A percentile compares a stretch with the other conserved stretches of the same genome.
Evolutionary conservation across 129 eudicot species (phyloP).

Genomic region (Escallonia herrerae): DNA sequence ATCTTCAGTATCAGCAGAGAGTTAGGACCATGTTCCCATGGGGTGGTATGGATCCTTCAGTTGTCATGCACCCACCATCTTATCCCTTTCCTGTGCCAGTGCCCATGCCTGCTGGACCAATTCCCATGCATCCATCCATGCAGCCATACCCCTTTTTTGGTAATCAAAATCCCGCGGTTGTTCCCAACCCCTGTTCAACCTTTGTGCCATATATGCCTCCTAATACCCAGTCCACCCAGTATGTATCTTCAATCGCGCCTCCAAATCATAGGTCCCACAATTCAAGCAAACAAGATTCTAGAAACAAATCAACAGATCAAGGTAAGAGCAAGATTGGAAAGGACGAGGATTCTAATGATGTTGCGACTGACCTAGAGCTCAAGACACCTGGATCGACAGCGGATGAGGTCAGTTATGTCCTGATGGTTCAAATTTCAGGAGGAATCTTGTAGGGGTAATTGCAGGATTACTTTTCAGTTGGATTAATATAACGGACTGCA

Average conservation of each 20-base stretch:
- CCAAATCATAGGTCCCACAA: constrained; percentile 45
- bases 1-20: constrained; percentile 72
- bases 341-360: constrained; percentile 62
- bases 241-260: constrained; percentile 43
- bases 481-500: constrained; percentile 25
- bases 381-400: constrained; percentile 82
- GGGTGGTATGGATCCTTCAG: constrained; percentile 80
- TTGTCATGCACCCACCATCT: constrained; percentile 79
- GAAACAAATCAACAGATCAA: constrained; percentile 45
- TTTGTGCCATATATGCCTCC: constrained; percentile 55
- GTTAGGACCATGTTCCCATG: constrained; percentile 72
- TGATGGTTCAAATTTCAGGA: not conserved
- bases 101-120: constrained; percentile 62
- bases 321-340: constrained; percentile 49
- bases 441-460: not conserved
- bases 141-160: constrained; percentile 78
- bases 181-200: constrained; percentile 62
- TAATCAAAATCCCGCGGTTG: constrained; percentile 63
- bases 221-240: constrained; percentile 54
- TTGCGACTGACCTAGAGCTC: constrained; percentile 79
- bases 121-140: constrained; percentile 81
- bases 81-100: constrained; percentile 79
- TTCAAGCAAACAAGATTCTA: constrained; percentile 50
- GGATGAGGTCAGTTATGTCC: constrained; percentile 48
- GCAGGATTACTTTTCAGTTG: not conserved